These are phyloP conservation scores for Rutstroemia sydowiana DNA, from an alignment of 2,329 filamentous ascomycete genomes.

Conservation along the genomic window DNA sequence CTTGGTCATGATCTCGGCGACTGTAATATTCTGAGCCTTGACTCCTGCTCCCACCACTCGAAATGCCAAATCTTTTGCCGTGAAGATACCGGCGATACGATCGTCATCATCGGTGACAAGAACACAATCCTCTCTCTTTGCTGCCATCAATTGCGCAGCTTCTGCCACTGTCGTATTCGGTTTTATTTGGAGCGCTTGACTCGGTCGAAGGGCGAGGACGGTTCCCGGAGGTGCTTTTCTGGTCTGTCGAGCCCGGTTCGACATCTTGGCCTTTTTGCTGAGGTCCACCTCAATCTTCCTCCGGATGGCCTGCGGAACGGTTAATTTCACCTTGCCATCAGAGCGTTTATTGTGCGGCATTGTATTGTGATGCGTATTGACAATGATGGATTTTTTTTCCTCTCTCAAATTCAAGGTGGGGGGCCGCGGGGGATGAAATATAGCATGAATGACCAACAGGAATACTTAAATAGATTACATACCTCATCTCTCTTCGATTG, in stretches of 20 bases:
- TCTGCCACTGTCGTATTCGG: constrained; percentile 89
- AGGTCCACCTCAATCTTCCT: constrained; percentile 95
- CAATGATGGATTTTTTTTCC: background rate
- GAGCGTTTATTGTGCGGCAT: constrained; percentile 10
- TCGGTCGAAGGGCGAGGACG: constrained; percentile 90
- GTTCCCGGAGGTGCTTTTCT: constrained; percentile 94
- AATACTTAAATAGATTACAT: constrained; percentile 31
- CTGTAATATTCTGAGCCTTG: constrained; percentile 83
- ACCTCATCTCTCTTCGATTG: constrained; percentile 99
- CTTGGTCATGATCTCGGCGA: constrained; percentile 99
- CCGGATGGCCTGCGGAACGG: constrained; percentile 69
- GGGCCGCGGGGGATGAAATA: background rate
- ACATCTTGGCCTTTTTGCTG: constrained; percentile 88
- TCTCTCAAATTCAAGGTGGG: background rate
- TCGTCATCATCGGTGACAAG: constrained; percentile 97
- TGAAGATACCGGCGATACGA: constrained; percentile 96
- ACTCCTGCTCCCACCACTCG: constrained; percentile 86
- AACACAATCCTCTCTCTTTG: constrained; percentile 96
- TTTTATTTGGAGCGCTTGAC: constrained; percentile 95
- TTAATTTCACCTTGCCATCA: constrained; percentile 6
- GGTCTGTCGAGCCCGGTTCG: constrained; percentile 70
- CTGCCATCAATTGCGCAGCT: constrained; percentile 96
- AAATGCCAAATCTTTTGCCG: constrained; percentile 96
- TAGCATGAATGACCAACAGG: background rate
- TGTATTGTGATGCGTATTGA: background rate